phyloP scores from a whole-genome alignment of 2,329 filamentous ascomycete species.

The Xylaria polymorpha region DNA sequence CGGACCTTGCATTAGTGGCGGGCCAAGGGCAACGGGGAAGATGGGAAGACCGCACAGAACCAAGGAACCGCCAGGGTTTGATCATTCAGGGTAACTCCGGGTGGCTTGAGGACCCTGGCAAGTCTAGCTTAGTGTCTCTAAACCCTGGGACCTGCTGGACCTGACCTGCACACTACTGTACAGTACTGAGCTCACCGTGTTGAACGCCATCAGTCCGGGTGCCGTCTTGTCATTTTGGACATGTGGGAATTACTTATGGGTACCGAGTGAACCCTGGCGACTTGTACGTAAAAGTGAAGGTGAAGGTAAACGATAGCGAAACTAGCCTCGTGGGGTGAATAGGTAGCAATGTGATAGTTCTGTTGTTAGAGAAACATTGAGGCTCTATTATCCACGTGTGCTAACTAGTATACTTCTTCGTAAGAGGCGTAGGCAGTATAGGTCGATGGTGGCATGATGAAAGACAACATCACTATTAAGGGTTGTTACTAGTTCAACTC shows the following conservation, averaged over 20 bases:
- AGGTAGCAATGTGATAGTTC: slow-evolving; percentile 12
- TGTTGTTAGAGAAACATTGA: slow-evolving; percentile 8
- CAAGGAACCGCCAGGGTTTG: slow-evolving; percentile 27
- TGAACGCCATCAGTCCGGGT: slow-evolving; percentile 13
- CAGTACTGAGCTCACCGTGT: slow-evolving; percentile 18
- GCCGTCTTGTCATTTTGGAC: slow-evolving; percentile 5
- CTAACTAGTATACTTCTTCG: slow-evolving; percentile 13
- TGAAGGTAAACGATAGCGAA: slow-evolving; percentile 16
- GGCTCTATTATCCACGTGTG: slow-evolving; percentile 4
- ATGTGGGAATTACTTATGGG: slow-evolving; percentile 20
- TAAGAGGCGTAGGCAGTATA: background rate
- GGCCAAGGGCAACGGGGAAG: slow-evolving; percentile 46
- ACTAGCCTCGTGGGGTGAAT: slow-evolving; percentile 24
- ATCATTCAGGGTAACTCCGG: slow-evolving; percentile 32
- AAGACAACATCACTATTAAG: slow-evolving; percentile 5
- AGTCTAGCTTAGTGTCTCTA: slow-evolving; percentile 6
- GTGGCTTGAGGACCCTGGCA: slow-evolving; percentile 33
- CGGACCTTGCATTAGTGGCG: slow-evolving; percentile 45
- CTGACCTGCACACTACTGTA: slow-evolving; percentile 1
- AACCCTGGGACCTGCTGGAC: slow-evolving; percentile 3
- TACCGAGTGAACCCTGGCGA: background rate
- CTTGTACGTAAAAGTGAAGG: background rate
- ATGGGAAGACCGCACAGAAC: slow-evolving; percentile 37
- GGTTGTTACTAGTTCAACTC: background rate
- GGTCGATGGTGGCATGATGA: slow-evolving; percentile 14